phyloP scores from a whole-genome alignment of 306 rosid genomes.

The Astragalus glycyphyllos region DNA sequence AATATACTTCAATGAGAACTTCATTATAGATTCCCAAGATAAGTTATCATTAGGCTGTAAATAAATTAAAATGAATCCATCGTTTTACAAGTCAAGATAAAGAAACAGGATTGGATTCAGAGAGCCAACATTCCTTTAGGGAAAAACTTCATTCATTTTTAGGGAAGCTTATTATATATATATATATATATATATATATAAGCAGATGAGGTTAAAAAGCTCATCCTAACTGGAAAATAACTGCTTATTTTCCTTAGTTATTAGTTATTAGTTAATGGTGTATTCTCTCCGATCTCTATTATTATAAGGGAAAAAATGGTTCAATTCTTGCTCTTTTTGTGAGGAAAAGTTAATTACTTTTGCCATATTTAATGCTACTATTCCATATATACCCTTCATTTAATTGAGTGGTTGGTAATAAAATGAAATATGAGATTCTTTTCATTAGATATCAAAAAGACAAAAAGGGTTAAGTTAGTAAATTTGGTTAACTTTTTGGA shows the following conservation, averaged over 20 bases:
- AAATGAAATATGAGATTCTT: no score
- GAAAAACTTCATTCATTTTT: neutral
- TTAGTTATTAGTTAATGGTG: neutral
- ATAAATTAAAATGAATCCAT: conserved; percentile 1
- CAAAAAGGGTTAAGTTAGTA: no score
- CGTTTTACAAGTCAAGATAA: conserved; percentile 1
- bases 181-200: neutral
- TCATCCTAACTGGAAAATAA: neutral
- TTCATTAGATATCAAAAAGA: no score
- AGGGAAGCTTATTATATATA: neutral
- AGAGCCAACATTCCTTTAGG: conserved; percentile 1
- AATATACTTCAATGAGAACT: conserved; percentile 10
- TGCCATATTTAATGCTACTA: no score
- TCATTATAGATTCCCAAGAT: neutral
- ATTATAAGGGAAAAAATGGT: no score
- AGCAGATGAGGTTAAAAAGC: neutral
- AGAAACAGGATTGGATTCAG: conserved; percentile 4
- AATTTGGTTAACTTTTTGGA: no score
- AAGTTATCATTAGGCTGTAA: neutral
- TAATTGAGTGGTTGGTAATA: no score
- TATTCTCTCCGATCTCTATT: no score
- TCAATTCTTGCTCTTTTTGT: no score
- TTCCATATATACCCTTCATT: no score
- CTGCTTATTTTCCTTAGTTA: no score
- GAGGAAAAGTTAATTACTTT: no score